phyloP scores from a whole-genome alignment of 2,329 filamentous ascomycete genomes.

The Paramyrothecium roridum region DNA sequence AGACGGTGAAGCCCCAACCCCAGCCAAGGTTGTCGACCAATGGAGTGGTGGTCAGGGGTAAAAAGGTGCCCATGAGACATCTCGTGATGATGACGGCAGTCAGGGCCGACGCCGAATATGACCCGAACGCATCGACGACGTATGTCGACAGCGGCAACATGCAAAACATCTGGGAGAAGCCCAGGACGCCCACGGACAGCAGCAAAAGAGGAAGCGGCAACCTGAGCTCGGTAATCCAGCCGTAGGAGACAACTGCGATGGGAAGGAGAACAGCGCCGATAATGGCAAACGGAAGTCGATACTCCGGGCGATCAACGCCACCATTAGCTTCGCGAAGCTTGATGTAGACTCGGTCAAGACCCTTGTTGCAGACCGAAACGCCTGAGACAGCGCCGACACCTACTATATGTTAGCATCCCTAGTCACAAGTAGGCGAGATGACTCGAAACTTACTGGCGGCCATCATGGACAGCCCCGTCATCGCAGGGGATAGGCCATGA shows the following conservation, averaged over 20 bases:
- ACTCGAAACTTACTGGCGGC: constrained; percentile 2
- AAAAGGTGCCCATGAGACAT: constrained; percentile 53
- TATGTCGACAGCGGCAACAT: constrained; percentile 52
- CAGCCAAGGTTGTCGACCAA: constrained; percentile 46
- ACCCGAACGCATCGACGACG: constrained; percentile 53
- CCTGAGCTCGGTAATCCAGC: constrained; percentile 44
- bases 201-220: constrained; percentile 42
- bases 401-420: constrained; percentile 13
- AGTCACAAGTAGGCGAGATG: neutral
- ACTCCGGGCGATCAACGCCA: constrained; percentile 46
- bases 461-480: constrained; percentile 51
- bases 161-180: constrained; percentile 40
- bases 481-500: constrained; percentile 47
- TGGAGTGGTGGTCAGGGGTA: constrained; percentile 49
- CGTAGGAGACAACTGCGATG: constrained; percentile 41
- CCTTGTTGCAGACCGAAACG: constrained; percentile 45
- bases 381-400: constrained; percentile 46
- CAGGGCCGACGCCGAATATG: constrained; percentile 55
- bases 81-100: constrained; percentile 53
- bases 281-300: constrained; percentile 50
- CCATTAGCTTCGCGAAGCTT: constrained; percentile 35
- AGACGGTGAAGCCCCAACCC: constrained; percentile 45
- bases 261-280: constrained; percentile 43
- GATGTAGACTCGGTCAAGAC: constrained; percentile 52
- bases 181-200: constrained; percentile 38